Evolutionary conservation across 202 grass and related monocot genomes (phyloP), one percentile per base, ranked within the genome.

Genomic region (Schoenoplectus triqueter): DNA sequence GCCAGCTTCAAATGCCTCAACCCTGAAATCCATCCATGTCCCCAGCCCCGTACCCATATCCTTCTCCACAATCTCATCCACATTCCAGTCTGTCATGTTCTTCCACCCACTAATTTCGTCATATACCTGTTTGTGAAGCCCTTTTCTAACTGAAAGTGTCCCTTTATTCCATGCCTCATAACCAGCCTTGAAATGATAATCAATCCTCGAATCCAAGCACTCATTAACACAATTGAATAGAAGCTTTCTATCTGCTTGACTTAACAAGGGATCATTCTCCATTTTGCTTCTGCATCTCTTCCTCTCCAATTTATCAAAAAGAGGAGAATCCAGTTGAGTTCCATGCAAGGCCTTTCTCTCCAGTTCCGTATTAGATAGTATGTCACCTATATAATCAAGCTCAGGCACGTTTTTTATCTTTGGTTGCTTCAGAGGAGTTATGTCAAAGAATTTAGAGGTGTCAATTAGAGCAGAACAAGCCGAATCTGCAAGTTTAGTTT

Each of bases 101-200:
- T 87, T 95, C 90, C 91, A 95, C 18, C 69, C 80, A 15, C 44
- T 79, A 65, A 95, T 94, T 65, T 92, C 91, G 46, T 88, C 87
- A 69, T 82, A 91, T 63, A 98, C 40, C 55, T 86, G 71, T 45
- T 81, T 82, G 70, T 87, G 77, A 5, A 92, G 48, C n/a, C 55
- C 83, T 22, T 69, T 89, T 86, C 21, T 75, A 44, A 85, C 81
- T 7, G 48, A 47, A 48, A 64, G 11, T 74, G 88, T 85, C 39
- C 96, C 91, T 89, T 91, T 94, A 84, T 39, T 89, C 93, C 93
- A 98, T 71, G 89, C 90, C 66, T 82, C 80, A 85, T 95, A 95
- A 85, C 93, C 92, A 62, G 91, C 91, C 83, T 69, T 82, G 77
- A 93, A 95, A 74, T 92, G 86, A 46, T 84, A 52, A 14, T 82